phyloP scores from a whole-genome alignment of 495 filamentous ascomycete genomes.

The Penicillium crystallinum region DNA sequence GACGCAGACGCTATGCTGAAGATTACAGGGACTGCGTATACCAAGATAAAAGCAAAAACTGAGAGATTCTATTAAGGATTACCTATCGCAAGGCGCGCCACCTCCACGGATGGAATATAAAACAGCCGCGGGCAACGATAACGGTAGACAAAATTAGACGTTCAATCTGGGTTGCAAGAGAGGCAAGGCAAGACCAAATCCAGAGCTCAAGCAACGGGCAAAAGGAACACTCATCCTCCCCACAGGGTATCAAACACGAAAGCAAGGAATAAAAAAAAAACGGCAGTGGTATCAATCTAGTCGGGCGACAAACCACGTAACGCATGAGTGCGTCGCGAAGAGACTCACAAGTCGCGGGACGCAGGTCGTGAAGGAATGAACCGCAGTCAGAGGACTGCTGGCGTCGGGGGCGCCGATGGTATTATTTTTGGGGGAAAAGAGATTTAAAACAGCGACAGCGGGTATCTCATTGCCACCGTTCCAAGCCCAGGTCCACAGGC shows the following conservation, averaged over 20 bases:
- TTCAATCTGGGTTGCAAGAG: constrained; percentile 12
- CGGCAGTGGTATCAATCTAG: constrained; percentile 52
- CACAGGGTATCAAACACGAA: constrained; percentile 37
- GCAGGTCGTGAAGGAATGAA: constrained; percentile 40
- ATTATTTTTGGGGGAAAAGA: constrained; percentile 15
- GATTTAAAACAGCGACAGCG: constrained; percentile 30
- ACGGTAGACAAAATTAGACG: constrained; percentile 23
- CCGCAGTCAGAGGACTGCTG: constrained; percentile 15
- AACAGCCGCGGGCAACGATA: constrained; percentile 15
- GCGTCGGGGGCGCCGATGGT: constrained; percentile 12
- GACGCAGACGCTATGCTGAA: neutral
- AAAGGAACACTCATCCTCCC: constrained; percentile 28
- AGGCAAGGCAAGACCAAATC: constrained; percentile 12
- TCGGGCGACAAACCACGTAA: constrained; percentile 37
- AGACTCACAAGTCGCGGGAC: constrained; percentile 29
- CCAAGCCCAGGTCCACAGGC: constrained; percentile 2
- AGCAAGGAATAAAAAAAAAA: constrained; percentile 25
- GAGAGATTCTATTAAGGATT: constrained; percentile 36
- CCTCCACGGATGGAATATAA: constrained; percentile 15
- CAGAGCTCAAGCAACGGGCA: constrained; percentile 1
- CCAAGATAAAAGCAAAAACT: constrained; percentile 15
- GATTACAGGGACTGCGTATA: too few relatives aligned
- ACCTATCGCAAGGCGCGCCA: constrained; percentile 27
- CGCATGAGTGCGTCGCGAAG: constrained; percentile 32
- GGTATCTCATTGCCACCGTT: constrained; percentile 31